A percentile compares a stretch with the other conserved stretches of the same genome.
phyloP scores from a whole-genome alignment of 768 basidiomycete genomes.

The Mycena galopus region DNA sequence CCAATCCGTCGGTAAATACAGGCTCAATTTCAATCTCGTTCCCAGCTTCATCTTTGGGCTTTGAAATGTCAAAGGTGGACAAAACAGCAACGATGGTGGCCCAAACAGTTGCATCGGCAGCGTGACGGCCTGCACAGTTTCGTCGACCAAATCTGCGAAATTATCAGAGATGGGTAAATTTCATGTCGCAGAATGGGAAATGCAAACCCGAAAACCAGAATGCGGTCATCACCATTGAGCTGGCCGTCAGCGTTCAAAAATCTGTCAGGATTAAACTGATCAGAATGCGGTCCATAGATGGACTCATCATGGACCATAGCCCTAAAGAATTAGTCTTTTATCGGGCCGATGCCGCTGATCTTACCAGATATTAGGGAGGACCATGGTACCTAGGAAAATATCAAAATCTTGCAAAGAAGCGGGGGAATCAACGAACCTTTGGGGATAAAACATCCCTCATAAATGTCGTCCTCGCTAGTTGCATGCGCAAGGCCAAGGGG shows the following conservation, averaged over 20 bases:
- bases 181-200: neutral
- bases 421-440: neutral
- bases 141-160: slow-evolving; percentile 7
- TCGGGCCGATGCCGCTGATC: neutral
- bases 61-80: slow-evolving; percentile 11
- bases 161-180: neutral
- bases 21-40: slow-evolving; percentile 59
- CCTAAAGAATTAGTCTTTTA: neutral
- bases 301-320: slow-evolving; percentile 19
- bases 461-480: slow-evolving; percentile 27
- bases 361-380: slow-evolving; percentile 6
- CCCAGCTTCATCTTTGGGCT: slow-evolving; percentile 57
- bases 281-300: slow-evolving; percentile 1
- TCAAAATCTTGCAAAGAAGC: neutral
- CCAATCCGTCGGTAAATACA: too few relatives aligned
- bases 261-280: slow-evolving; percentile 3
- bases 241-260: slow-evolving; percentile 6
- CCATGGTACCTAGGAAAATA: neutral
- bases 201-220: neutral
- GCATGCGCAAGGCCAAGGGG: slow-evolving; percentile 35
- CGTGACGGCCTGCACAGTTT: slow-evolving; percentile 5
- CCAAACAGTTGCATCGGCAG: too few relatives aligned
- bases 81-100: slow-evolving; percentile 3
- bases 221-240: neutral
- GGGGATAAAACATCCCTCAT: too few relatives aligned